Conservation (phyloP, 768 basidiomycete species). For the Tricholoma saponaceum region DNA sequence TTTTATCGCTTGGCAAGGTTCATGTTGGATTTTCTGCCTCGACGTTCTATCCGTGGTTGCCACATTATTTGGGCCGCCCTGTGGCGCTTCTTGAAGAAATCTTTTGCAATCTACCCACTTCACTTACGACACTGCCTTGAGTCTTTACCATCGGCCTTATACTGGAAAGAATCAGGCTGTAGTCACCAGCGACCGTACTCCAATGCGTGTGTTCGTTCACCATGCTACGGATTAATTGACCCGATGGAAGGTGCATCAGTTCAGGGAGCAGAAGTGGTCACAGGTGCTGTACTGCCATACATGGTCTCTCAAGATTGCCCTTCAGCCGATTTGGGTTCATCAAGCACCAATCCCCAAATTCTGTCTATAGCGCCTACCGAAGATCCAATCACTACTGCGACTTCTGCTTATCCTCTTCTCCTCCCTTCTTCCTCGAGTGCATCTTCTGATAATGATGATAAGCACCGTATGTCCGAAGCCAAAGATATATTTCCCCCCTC, state of each 20-base stretch:
- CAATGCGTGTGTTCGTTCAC: not conserved
- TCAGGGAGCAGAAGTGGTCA: not conserved
- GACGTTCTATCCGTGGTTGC: not conserved
- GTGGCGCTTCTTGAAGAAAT: not conserved
- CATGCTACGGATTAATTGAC: not conserved
- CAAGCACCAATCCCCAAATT: not conserved
- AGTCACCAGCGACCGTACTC: not conserved
- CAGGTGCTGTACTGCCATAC: not conserved
- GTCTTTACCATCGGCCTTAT: not conserved
- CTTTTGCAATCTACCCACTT: not conserved
- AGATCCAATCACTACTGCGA: not conserved
- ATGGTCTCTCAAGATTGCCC: not conserved
- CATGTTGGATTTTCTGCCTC: not conserved
- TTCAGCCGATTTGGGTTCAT: not conserved
- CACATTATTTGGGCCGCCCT: not conserved
- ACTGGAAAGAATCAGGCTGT: not conserved
- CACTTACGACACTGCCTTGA: not conserved
- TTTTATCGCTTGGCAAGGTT: not conserved
- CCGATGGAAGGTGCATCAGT: not conserved
- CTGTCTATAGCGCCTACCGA: not conserved
- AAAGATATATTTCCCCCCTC: not conserved
- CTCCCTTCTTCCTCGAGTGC: not conserved
- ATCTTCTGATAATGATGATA: not conserved
- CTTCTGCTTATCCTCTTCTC: no score
- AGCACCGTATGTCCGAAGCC: not conserved